A percentile compares a stretch with the other conserved stretches of the same genome.
Conservation (phyloP, 768 basidiomycete genomes). For the Phallus indusiatus region DNA sequence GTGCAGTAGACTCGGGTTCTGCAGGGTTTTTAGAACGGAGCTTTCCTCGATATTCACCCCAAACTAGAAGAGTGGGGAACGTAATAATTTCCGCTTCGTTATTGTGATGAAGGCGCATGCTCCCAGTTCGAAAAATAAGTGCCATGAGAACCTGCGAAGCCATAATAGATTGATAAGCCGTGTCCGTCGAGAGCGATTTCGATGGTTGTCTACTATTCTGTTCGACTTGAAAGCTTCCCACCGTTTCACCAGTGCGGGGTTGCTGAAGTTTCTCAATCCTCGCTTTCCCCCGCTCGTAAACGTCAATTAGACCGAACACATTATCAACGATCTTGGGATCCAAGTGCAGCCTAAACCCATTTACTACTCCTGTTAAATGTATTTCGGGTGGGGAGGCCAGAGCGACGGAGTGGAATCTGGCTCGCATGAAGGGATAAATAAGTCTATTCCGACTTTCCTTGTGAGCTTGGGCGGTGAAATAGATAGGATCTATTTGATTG, state of each 20-base stretch:
- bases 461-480: constrained; percentile 48
- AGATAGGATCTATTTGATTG: constrained; percentile 62
- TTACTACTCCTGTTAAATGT: constrained; percentile 60
- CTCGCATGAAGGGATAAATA: constrained; percentile 73
- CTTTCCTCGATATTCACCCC: constrained; percentile 70
- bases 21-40: constrained; percentile 17
- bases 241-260: not conserved
- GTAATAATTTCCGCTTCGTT: constrained; percentile 56
- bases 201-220: not conserved
- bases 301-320: constrained; percentile 74
- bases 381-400: constrained; percentile 41
- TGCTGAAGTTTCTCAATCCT: constrained; percentile 43
- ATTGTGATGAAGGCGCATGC: constrained; percentile 62
- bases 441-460: constrained; percentile 66
- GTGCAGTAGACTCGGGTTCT: constrained; percentile 35
- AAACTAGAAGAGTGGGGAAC: constrained; percentile 70
- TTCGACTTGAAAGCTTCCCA: not conserved
- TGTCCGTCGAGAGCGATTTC: constrained; percentile 13
- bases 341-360: constrained; percentile 77
- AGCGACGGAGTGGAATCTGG: constrained; percentile 52
- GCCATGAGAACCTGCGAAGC: constrained; percentile 56
- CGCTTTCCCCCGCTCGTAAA: constrained; percentile 75
- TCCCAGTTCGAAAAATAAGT: constrained; percentile 76
- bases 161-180: constrained; percentile 29
- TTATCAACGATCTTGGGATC: constrained; percentile 74